phyloP scores from a whole-genome alignment of 2,329 filamentous ascomycete genomes.

The Myriosclerotinia curreyana region DNA sequence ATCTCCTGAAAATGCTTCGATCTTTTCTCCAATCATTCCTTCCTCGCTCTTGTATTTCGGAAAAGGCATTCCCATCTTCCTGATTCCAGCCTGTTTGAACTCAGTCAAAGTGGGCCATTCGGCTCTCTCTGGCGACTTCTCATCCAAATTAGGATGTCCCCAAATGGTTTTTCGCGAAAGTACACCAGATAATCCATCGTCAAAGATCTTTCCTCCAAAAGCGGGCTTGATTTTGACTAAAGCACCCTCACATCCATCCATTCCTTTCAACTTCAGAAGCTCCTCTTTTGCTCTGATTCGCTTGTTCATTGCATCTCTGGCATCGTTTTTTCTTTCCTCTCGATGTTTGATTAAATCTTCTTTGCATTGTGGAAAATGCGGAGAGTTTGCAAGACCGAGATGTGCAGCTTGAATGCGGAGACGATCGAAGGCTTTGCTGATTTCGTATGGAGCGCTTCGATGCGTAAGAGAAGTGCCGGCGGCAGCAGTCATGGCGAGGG shows the following conservation, averaged over 20 bases:
- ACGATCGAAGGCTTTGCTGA: slow-evolving; percentile 4
- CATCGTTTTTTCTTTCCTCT: slow-evolving; percentile 13
- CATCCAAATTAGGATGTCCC: not conserved
- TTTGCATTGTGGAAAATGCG: not conserved
- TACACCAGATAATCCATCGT: not conserved
- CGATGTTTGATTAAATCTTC: slow-evolving; percentile 6
- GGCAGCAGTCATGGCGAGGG: not conserved
- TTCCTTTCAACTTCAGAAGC: slow-evolving; percentile 2
- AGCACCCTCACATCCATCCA: not conserved
- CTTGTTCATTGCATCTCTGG: slow-evolving; percentile 3
- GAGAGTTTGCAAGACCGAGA: not conserved
- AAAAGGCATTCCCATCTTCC: not conserved
- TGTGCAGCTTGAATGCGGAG: slow-evolving; percentile 4
- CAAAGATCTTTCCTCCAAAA: not conserved
- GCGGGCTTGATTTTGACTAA: not conserved
- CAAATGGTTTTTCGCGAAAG: not conserved
- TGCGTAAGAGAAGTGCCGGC: slow-evolving; percentile 11
- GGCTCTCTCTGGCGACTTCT: not conserved
- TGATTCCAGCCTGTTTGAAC: slow-evolving; percentile 1
- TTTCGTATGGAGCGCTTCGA: slow-evolving; percentile 2
- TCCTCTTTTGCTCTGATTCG: slow-evolving; percentile 11
- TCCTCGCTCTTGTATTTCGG: not conserved
- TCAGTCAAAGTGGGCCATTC: slow-evolving; percentile 11
- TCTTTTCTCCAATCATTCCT: not conserved
- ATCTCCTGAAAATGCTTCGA: not conserved